Base-by-base conservation (phyloP, 768 basidiomycete genomes). In the Pleurotus cornucopiae region DNA sequence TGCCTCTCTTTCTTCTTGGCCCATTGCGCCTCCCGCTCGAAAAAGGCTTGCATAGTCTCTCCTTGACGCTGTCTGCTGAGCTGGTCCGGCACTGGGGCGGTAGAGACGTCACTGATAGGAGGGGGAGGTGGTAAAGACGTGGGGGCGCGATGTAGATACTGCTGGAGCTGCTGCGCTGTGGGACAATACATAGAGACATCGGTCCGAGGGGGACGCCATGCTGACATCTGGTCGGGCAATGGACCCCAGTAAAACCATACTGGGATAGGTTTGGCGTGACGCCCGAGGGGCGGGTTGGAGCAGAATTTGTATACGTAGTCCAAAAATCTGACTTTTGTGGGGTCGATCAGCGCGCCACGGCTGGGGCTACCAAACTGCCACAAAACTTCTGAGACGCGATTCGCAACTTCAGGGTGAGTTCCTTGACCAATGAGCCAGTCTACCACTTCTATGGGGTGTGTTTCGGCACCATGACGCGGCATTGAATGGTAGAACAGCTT, bases 191-290 rank as follows among this genome's bases (percentile, higher is more conserved):
- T 48, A 13, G 43, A 47, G 37, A 23, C 30, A 14, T 40, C 30
- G 16, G 46, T 11, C 40, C 6, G 30, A 30, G 30, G 30, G 30
- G 30, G 30, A 30, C 9, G 30, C 6, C 12, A 18, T 18, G 30
- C 9, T 18, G 47, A 44, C 47, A 48, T 23, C 14, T 16, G 54
- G 44, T 26, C 14, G 5, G 11, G 25, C 14, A 40, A 46, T 6
- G 49, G 20, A 49, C 55, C 55, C 55, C 47, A 56, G 30, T 56
- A 21, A 6, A 49, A 16, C 16, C 39, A 56, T 5, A 56, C 16
- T 5, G 55, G 55, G 13, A 56, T 30, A 18, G 40, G 30, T 25
- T 16, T 38, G 18, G 14, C n/a, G 11, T 16, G 4, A 26, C 38
- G 4, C 30, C 30, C 7, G 16, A 46, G 25, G 11, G 54, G 43